Evolutionary conservation across 345 rosid genomes (phyloP), one percentile per base, ranked within the genome.

Genomic region (Populus davidiana): DNA sequence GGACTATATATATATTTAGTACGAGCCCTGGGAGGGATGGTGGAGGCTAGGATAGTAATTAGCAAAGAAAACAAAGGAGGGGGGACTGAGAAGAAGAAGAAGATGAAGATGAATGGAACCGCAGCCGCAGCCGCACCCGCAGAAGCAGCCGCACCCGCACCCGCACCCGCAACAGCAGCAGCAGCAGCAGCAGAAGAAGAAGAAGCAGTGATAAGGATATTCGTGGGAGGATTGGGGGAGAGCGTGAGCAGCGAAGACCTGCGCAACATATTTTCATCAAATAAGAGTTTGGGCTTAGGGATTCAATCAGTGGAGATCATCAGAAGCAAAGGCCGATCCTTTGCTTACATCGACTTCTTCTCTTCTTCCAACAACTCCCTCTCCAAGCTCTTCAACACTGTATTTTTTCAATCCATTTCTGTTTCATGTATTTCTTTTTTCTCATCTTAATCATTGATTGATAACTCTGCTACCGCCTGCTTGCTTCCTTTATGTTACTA

Each of bases 301-400:
- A 87, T 91, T 0, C 81, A 86, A 64, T 77, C 86, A 2, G 82
- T 93, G 0, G 93, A 93, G 4, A 86, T 96, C 33, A 77, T 92
- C 25, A 86, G 95, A 77, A 89, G 90, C 67, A 96, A 93, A 92
- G 92, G 97, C 75, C 98, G 98, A 67, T 85, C 97, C 84, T 90
- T 96, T n/a, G 99, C 94, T 39, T 92, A 91, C 74, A 79, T 92
- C 66, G 90, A 93, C 67, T 89, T 96, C 87, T 70, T 81, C 67
- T 95, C 97, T 1, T 82, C 90, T 17, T 84, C 92, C 5, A 61
- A 52, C 10, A 89, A 87, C 1, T 87, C 98, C 66, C 93, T 96
- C 77, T 66, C 89, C 62, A 96, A 88, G 91, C 91, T 93, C 82
- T 89, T 95, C 83, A 87, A 87, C 83, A 93, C 87, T 62, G 98